These are phyloP conservation scores for Mallotus nudiflorus DNA, from an alignment of 345 rosid genomes.

Conservation along the genomic window DNA sequence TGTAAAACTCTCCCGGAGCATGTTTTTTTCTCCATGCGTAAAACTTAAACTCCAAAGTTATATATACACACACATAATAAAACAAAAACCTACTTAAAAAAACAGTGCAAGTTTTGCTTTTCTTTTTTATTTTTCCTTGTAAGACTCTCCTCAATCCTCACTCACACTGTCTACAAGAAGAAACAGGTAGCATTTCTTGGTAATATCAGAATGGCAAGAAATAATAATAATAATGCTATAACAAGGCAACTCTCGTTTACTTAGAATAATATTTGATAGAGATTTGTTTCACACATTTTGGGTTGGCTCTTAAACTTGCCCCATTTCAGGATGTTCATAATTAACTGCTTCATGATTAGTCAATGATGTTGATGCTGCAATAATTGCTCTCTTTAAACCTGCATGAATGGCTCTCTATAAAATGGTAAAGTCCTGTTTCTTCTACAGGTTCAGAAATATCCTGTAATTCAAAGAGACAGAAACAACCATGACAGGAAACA, in stretches of 20 bases:
- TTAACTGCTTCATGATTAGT: background rate
- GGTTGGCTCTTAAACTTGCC: background rate
- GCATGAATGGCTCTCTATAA: background rate
- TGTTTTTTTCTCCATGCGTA: too few relatives aligned
- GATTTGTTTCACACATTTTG: background rate
- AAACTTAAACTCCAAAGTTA: too few relatives aligned
- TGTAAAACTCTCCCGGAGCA: too few relatives aligned
- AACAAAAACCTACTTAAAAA: too few relatives aligned
- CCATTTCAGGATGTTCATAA: background rate
- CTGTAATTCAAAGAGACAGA: background rate
- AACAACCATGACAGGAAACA: slow-evolving; percentile 6
- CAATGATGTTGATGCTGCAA: background rate
- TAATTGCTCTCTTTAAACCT: background rate
- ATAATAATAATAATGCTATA: background rate
- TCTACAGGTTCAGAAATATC: background rate
- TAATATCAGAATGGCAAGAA: background rate
- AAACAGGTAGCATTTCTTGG: background rate
- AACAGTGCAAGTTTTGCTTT: too few relatives aligned
- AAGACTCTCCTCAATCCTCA: background rate
- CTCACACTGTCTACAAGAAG: slow-evolving; percentile 6
- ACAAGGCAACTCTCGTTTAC: background rate
- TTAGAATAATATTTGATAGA: too few relatives aligned
- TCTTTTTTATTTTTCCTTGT: background rate
- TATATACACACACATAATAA: too few relatives aligned
- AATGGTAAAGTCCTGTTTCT: background rate